Percentiles rank a stretch among this genome's conserved stretches.
These are phyloP conservation scores for Sporisorium graminicola DNA, from an alignment of 1,284 basidiomycete genomes.

Conservation along the genomic window DNA sequence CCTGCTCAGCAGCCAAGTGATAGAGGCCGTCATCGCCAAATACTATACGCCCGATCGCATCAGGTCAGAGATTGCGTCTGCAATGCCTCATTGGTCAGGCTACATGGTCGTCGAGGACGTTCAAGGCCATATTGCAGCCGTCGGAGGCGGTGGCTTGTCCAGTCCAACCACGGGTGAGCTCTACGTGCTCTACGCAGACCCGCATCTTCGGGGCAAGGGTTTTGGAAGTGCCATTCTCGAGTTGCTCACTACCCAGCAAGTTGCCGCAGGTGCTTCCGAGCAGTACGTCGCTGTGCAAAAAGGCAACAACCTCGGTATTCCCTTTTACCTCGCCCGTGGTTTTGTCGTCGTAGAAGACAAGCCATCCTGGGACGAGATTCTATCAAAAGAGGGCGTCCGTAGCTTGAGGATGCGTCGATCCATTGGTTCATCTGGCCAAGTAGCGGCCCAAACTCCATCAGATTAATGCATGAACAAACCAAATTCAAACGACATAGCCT, in stretches of 20 bases:
- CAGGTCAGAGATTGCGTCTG: not conserved
- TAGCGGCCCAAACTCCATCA: too few species aligned
- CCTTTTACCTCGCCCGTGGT: not conserved
- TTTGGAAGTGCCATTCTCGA: not conserved
- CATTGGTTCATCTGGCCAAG: not conserved
- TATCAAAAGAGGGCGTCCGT: not conserved
- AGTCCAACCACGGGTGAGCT: not conserved
- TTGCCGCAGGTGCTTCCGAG: not conserved
- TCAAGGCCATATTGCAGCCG: not conserved
- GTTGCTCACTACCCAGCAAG: not conserved
- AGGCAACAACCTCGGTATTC: not conserved
- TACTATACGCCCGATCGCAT: not conserved
- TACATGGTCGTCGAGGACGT: not conserved
- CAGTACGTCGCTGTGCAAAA: not conserved
- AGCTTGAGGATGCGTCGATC: not conserved
- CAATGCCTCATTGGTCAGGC: not conserved
- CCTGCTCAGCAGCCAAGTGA: not conserved
- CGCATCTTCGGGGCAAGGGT: not conserved
- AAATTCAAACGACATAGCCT: too few species aligned
- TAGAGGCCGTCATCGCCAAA: not conserved
- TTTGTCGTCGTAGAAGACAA: not conserved
- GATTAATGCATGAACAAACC: too few species aligned
- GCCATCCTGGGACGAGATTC: not conserved
- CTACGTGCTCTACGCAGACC: not conserved
- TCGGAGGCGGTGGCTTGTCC: not conserved